Conservation (phyloP, 441 rosid genomes). For the Bocquillonia castaneifolia region DNA sequence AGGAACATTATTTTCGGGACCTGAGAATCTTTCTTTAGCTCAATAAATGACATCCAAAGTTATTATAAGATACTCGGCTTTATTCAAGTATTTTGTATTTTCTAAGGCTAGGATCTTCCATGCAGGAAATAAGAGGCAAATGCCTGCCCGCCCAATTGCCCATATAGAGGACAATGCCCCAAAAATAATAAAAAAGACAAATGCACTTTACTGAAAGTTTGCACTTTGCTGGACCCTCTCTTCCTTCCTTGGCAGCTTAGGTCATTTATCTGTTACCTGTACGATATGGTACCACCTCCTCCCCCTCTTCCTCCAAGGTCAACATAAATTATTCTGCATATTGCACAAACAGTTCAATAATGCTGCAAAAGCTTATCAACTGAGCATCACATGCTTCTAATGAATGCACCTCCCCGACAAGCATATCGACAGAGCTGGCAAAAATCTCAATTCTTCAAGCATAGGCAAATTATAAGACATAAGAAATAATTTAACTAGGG, state of each 20-base stretch:
- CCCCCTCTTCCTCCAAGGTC: slow-evolving; percentile 8
- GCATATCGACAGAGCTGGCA: slow-evolving; percentile 29
- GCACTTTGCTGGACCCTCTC: neutral
- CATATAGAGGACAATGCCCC: neutral
- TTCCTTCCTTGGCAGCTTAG: neutral
- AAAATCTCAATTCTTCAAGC: slow-evolving; percentile 23
- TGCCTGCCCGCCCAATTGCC: neutral
- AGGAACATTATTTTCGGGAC: neutral
- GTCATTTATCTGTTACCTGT: neutral
- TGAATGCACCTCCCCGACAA: slow-evolving; percentile 27
- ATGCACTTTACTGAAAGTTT: no score
- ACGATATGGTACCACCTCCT: neutral
- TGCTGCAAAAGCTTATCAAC: slow-evolving; percentile 25
- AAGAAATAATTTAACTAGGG: neutral
- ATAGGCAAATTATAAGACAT: neutral
- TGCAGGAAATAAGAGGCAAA: neutral
- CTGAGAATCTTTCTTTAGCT: neutral
- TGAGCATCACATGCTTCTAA: slow-evolving; percentile 25
- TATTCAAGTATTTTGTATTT: neutral
- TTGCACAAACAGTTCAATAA: slow-evolving; percentile 25
- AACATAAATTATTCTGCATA: slow-evolving; percentile 18
- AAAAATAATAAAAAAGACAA: no score
- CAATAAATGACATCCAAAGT: neutral
- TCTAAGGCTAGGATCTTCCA: neutral
- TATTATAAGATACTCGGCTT: neutral